Evolutionary conservation across 2,329 filamentous ascomycete genomes (phyloP).

Genomic region (Coniochaeta sp.): DNA sequence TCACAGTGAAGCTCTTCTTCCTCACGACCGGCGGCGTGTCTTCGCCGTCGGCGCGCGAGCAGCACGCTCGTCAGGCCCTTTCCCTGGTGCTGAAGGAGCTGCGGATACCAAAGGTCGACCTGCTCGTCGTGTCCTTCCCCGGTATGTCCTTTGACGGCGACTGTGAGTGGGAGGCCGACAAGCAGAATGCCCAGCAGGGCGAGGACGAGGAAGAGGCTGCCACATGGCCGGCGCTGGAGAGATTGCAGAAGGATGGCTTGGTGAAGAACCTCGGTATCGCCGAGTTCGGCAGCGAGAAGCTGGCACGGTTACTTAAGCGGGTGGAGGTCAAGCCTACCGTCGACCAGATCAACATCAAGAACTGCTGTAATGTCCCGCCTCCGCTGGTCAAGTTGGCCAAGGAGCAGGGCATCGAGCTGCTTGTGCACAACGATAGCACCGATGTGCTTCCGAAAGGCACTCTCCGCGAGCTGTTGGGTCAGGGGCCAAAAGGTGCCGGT

Average conservation of each 20-base stretch:
- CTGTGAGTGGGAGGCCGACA: conserved; percentile 70
- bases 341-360: conserved; percentile 91
- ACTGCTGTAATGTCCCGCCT: conserved; percentile 93
- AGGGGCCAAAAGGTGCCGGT: conserved; percentile 63
- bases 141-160: conserved; percentile 90
- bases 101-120: conserved; percentile 66
- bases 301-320: conserved; percentile 66
- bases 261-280: conserved; percentile 75
- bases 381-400: conserved; percentile 80
- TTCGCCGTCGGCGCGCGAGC: conserved; percentile 50
- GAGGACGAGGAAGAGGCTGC: conserved; percentile 59
- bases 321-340: conserved; percentile 70
- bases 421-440: conserved; percentile 91
- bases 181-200: conserved; percentile 52
- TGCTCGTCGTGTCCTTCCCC: conserved; percentile 89
- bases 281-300: conserved; percentile 81
- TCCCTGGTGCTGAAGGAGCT: conserved; percentile 74
- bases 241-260: conserved; percentile 60
- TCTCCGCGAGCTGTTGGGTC: conserved; percentile 72
- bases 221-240: conserved; percentile 68
- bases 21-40: conserved; percentile 56
- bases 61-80: conserved; percentile 71
- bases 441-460: conserved; percentile 85
- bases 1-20: conserved; percentile 94
- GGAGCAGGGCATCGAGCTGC: conserved; percentile 71